A percentile compares a stretch with the other conserved stretches of the same genome.
These are phyloP conservation scores for Geotrichum siamense DNA, from an alignment of 1,139 yeast species.

Conservation along the genomic window DNA sequence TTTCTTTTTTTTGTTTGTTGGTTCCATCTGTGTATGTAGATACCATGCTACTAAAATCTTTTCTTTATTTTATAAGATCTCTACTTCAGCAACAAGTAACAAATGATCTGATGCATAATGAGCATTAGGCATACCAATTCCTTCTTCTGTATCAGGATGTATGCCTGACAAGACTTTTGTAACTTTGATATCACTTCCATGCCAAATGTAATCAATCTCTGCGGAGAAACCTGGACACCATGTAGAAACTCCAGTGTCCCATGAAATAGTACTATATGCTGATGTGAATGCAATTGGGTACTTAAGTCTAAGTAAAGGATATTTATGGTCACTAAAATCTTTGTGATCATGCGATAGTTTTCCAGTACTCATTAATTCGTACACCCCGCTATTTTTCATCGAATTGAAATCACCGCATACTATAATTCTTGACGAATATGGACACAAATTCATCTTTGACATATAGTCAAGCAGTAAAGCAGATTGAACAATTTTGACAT, in stretches of 20 bases:
- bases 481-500: conserved; percentile 52
- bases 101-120: not conserved
- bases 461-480: conserved; percentile 2
- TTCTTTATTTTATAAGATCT: not conserved
- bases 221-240: conserved; percentile 88
- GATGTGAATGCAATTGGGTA: conserved; percentile 1
- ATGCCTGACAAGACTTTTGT: not conserved
- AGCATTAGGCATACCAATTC: not conserved
- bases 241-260: conserved; percentile 68
- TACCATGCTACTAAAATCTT: no score
- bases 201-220: conserved; percentile 59
- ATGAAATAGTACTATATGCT: conserved; percentile 1
- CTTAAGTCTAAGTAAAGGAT: conserved; percentile 1
- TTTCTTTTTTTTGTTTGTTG: no score
- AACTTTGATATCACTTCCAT: not conserved
- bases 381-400: conserved; percentile 2
- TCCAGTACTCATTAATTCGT: not conserved
- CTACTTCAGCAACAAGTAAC: not conserved
- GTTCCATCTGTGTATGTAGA: no score
- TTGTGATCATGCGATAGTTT: not conserved
- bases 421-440: not conserved
- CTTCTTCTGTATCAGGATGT: not conserved
- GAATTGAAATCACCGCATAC: conserved; percentile 11
- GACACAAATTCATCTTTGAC: conserved; percentile 1
- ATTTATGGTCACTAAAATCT: conserved; percentile 1